These are phyloP conservation scores for Malassezia brasiliensis DNA, from an alignment of 1,284 basidiomycete genomes.

Conservation along the genomic window DNA sequence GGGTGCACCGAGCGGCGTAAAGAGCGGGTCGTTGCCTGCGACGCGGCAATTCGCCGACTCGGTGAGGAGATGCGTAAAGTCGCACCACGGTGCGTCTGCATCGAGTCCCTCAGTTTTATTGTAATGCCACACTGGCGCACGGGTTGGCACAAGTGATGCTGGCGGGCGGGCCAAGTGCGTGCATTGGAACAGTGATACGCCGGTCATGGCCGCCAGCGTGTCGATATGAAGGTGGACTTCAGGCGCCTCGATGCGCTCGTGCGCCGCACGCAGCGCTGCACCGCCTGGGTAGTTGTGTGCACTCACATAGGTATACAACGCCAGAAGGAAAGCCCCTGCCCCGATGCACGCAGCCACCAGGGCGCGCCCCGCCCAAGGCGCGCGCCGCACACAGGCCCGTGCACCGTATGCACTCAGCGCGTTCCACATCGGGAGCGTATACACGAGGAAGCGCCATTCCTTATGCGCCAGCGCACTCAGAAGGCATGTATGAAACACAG, in stretches of 20 bases:
- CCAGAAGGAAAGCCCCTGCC: too few species aligned
- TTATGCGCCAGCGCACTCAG: conserved; percentile 63
- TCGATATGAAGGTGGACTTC: conserved; percentile 56
- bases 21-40: not conserved
- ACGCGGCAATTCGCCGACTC: conserved; percentile 20
- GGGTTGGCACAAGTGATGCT: not conserved
- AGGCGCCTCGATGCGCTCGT: conserved; percentile 46
- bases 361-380: not conserved
- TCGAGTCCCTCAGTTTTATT: conserved; percentile 35
- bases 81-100: conserved; percentile 14
- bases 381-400: conserved; percentile 52
- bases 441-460: conserved; percentile 92
- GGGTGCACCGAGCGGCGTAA: not conserved
- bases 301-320: conserved; percentile 55
- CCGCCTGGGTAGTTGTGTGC: conserved; percentile 84
- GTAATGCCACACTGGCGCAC: conserved; percentile 22
- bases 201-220: conserved; percentile 77
- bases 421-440: conserved; percentile 73
- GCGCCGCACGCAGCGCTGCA: conserved; percentile 59
- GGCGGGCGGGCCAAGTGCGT: conserved; percentile 49
- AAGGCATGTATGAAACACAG: conserved; percentile 56
- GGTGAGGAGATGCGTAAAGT: conserved; percentile 24
- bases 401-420: conserved; percentile 62
- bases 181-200: conserved; percentile 78
- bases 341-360: not conserved